Conservation (phyloP, 192 early-diverging fungal genomes). For the Gigaspora rosea region DNA sequence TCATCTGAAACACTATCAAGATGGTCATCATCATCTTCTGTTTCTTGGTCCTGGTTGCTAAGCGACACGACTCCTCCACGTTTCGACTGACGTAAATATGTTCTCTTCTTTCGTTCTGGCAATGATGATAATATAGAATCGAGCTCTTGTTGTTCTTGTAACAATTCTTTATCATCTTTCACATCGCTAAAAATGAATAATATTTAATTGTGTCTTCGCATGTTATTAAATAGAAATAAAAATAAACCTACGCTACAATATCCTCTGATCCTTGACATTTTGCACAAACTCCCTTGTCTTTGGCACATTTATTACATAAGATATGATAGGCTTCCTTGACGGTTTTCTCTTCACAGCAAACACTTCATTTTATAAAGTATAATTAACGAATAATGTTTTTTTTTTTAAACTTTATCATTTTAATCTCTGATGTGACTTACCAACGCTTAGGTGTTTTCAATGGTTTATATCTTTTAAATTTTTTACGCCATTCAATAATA, state of each 20-base stretch:
- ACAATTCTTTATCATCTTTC: slow-evolving; percentile 65
- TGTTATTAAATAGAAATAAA: neutral
- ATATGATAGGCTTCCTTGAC: slow-evolving; percentile 96
- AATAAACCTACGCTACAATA: slow-evolving; percentile 54
- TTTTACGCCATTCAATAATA: slow-evolving; percentile 82
- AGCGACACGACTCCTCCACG: neutral
- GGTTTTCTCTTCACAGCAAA: slow-evolving; percentile 75
- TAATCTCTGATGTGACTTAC: slow-evolving; percentile 38
- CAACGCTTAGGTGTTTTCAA: slow-evolving; percentile 89
- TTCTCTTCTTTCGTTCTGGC: slow-evolving; percentile 81
- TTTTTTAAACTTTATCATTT: neutral
- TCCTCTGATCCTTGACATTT: slow-evolving; percentile 76
- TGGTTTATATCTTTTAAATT: slow-evolving; percentile 97
- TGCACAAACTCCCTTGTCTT: slow-evolving; percentile 81
- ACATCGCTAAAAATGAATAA: slow-evolving; percentile 34
- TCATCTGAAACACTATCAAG: slow-evolving; percentile 6
- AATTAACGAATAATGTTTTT: no score
- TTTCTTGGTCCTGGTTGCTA: neutral
- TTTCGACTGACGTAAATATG: slow-evolving; percentile 66
- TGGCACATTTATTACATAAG: slow-evolving; percentile 85
- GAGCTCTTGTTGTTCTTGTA: slow-evolving; percentile 72
- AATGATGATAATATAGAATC: slow-evolving; percentile 69
- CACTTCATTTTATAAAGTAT: slow-evolving; percentile 42
- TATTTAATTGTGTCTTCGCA: neutral
- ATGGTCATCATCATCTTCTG: neutral